Conservation (phyloP, 2,329 filamentous ascomycete genomes). For the Penicillium sp. region DNA sequence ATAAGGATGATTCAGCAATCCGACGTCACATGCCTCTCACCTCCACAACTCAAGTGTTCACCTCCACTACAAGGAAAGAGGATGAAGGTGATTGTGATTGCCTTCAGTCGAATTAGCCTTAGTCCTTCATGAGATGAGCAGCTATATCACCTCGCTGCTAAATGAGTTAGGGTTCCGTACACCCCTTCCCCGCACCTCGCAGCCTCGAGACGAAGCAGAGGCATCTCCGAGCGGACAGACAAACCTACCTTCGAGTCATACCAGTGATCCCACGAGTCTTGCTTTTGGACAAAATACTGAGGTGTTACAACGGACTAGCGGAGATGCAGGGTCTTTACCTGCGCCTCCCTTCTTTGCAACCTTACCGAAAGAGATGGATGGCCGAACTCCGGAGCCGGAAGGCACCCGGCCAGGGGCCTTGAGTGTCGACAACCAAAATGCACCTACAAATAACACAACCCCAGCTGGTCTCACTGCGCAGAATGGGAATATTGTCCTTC, state of each 20-base stretch:
- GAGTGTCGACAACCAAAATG: background rate
- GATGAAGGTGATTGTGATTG: conserved; percentile 10
- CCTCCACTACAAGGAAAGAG: background rate
- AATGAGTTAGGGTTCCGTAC: conserved; percentile 50
- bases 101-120: conserved; percentile 25
- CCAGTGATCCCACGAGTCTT: conserved; percentile 18
- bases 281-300: conserved; percentile 21
- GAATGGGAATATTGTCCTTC: background rate
- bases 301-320: conserved; percentile 14
- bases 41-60: background rate
- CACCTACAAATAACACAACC: background rate
- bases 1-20: conserved; percentile 33
- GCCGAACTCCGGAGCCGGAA: conserved; percentile 22
- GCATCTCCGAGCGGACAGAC: conserved; percentile 29
- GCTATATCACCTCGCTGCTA: conserved; percentile 48
- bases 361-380: conserved; percentile 32
- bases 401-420: conserved; percentile 16
- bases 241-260: conserved; percentile 22
- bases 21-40: conserved; percentile 21
- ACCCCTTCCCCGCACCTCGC: conserved; percentile 39
- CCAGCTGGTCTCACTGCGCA: background rate
- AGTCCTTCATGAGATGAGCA: conserved; percentile 53
- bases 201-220: conserved; percentile 31
- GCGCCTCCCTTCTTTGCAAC: conserved; percentile 26
- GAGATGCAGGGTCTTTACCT: conserved; percentile 31